phyloP scores from a whole-genome alignment of 1,284 basidiomycete species.

The Sanghuangporus baumii region DNA sequence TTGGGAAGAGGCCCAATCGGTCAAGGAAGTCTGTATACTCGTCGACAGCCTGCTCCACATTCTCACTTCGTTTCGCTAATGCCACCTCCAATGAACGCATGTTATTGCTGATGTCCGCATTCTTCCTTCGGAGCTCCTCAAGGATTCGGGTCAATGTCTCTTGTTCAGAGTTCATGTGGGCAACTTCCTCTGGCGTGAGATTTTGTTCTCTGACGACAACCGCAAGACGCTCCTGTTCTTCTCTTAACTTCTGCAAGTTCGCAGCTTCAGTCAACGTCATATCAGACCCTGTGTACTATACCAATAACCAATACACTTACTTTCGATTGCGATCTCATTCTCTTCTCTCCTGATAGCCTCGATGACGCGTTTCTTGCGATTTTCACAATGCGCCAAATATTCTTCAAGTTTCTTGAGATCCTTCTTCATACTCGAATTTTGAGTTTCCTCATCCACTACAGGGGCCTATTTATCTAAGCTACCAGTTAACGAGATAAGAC shows the following conservation, averaged over 20 bases:
- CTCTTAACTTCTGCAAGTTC: conserved; percentile 53
- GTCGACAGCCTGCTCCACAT: conserved; percentile 74
- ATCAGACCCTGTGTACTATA: conserved; percentile 12
- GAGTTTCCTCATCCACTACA: conserved; percentile 51
- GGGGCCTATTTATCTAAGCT: conserved; percentile 46
- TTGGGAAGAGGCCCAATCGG: conserved; percentile 67
- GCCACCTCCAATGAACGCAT: conserved; percentile 74
- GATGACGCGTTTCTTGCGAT: conserved; percentile 54
- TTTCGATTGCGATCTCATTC: conserved; percentile 46
- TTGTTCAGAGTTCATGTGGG: conserved; percentile 81
- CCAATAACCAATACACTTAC: conserved; percentile 11
- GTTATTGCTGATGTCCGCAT: conserved; percentile 61
- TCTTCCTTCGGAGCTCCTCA: conserved; percentile 71
- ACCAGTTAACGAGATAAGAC: conserved; percentile 3
- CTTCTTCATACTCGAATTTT: conserved; percentile 49
- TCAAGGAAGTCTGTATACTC: conserved; percentile 68
- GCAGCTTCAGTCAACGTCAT: conserved; percentile 34
- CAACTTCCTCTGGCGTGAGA: conserved; percentile 78
- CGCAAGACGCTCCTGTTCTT: conserved; percentile 56
- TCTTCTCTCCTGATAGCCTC: conserved; percentile 59
- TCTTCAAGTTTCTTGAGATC: conserved; percentile 70
- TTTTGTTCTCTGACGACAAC: conserved; percentile 77
- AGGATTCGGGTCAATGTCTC: conserved; percentile 65
- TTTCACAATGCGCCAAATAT: conserved; percentile 58
- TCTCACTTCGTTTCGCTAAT: conserved; percentile 69